phyloP scores from a whole-genome alignment of 192 early-diverging fungal species.

The Oehlia diaphana region DNA sequence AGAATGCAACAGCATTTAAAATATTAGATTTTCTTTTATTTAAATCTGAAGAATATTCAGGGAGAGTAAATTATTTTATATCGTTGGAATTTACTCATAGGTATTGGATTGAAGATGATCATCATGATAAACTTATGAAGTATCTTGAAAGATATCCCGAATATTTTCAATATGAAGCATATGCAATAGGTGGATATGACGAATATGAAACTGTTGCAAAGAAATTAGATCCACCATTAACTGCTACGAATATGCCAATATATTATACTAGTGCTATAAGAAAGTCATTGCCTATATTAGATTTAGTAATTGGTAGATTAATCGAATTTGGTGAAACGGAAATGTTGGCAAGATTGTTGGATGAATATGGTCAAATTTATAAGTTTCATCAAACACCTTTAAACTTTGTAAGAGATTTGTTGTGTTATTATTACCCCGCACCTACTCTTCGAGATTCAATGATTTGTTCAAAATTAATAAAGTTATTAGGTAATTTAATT shows the following conservation, averaged over 20 bases:
- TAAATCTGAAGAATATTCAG: slow-evolving; percentile 47
- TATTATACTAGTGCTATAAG: slow-evolving; percentile 71
- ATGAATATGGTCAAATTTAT: slow-evolving; percentile 62
- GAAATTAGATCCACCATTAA: slow-evolving; percentile 56
- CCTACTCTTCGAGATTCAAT: slow-evolving; percentile 57
- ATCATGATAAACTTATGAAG: slow-evolving; percentile 60
- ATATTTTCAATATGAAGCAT: slow-evolving; percentile 73
- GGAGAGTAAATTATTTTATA: slow-evolving; percentile 65
- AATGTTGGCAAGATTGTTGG: slow-evolving; percentile 60
- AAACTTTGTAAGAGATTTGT: slow-evolving; percentile 63
- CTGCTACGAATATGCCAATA: slow-evolving; percentile 59
- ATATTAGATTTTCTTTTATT: slow-evolving; percentile 56
- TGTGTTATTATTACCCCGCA: slow-evolving; percentile 69
- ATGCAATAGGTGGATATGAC: slow-evolving; percentile 39
- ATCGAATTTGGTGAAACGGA: slow-evolving; percentile 65
- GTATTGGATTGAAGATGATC: slow-evolving; percentile 73
- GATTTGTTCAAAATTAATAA: slow-evolving; percentile 54
- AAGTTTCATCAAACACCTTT: slow-evolving; percentile 67
- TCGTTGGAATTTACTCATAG: slow-evolving; percentile 61
- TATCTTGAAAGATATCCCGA: slow-evolving; percentile 71
- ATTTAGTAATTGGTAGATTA: slow-evolving; percentile 63
- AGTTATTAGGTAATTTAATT: slow-evolving; percentile 56
- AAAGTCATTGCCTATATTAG: slow-evolving; percentile 65
- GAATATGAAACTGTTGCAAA: slow-evolving; percentile 36
- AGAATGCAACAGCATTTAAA: slow-evolving; percentile 48